Evolutionary conservation across 257 asterid species (phyloP), one percentile per base, ranked within the genome.

Genomic region (Misopates orontium): DNA sequence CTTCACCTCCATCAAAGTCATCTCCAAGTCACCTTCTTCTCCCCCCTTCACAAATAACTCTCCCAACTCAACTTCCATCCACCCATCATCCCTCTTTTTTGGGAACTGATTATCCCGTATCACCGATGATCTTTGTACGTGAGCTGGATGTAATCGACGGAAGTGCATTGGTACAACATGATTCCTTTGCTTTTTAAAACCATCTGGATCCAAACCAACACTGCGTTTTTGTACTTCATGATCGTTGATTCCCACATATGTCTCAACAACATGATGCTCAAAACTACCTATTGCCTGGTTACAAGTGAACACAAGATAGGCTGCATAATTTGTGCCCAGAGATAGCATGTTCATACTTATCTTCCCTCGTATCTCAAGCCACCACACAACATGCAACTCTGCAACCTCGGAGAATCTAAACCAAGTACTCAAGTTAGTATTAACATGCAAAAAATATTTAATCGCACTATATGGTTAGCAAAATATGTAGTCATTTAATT

Each of bases 61-160:
- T 18, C 97, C 99, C 77, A 93, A 66, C 69, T 84, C 86, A 13
- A 83, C 84, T 66, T 93, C 99, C 85, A 75, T 76, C 99, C 96
- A 93, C 14, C 84, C 85, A 55, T 88, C 96, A 0, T 22, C 72
- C 64, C 97, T 86, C 81, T 40, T 70, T 65, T 78, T 82, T 3
- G 85, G 80, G 53, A 28, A 28, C 7, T 28, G 36, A 28, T 2
- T 7, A 28, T 28, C 36, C 36, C 36, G 36, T 7, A 2, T 7
- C 36, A 28, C 7, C 36, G 36, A 28, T 2, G 25, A 47, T 10
- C 21, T 21, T 28, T 17, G 17, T 16, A 22, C 20, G 16, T 28
- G 36, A 28, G 7, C 7, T 7, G 36, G 60, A 11, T 22, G 28
- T 17, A 20, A 55, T 17, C 60, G 28, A 6, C 60, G 32, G 4